A percentile compares a stretch with the other conserved stretches of the same genome.
phyloP scores from a whole-genome alignment of 257 asterid species.

The Coffea eugenioides region DNA sequence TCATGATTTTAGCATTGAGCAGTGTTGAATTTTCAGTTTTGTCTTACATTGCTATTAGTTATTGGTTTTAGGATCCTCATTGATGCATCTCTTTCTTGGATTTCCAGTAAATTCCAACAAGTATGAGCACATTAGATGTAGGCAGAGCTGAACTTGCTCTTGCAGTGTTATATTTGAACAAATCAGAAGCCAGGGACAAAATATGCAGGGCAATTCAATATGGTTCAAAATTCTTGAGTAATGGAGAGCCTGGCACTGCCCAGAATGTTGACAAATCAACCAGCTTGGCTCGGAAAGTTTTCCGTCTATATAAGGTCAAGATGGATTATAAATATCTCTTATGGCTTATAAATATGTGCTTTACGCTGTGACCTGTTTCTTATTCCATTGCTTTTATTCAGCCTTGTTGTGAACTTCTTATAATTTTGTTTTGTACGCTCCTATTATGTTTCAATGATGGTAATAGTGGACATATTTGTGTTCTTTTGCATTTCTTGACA shows the following conservation, averaged over 20 bases:
- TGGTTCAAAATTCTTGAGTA: constrained; percentile 91
- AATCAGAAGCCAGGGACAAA: constrained; percentile 98
- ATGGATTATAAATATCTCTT: not conserved
- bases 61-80: constrained; percentile 4
- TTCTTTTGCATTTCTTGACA: constrained; percentile 19
- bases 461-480: not conserved
- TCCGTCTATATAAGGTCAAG: constrained; percentile 89
- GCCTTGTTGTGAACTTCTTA: not conserved
- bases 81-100: constrained; percentile 20
- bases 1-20: not conserved
- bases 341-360: not conserved
- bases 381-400: not conserved
- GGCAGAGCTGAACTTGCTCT: constrained; percentile 92
- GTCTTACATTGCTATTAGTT: not conserved
- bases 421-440: not conserved
- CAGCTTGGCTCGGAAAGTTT: constrained; percentile 93
- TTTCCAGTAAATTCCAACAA: constrained; percentile 35
- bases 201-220: constrained; percentile 98
- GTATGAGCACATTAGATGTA: constrained; percentile 74
- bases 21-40: not conserved
- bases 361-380: not conserved
- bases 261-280: constrained; percentile 91
- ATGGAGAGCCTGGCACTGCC: constrained; percentile 90
- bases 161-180: constrained; percentile 83
- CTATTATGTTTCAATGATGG: not conserved